Conservation (phyloP, 768 basidiomycete genomes). For the Boletellus ananas region DNA sequence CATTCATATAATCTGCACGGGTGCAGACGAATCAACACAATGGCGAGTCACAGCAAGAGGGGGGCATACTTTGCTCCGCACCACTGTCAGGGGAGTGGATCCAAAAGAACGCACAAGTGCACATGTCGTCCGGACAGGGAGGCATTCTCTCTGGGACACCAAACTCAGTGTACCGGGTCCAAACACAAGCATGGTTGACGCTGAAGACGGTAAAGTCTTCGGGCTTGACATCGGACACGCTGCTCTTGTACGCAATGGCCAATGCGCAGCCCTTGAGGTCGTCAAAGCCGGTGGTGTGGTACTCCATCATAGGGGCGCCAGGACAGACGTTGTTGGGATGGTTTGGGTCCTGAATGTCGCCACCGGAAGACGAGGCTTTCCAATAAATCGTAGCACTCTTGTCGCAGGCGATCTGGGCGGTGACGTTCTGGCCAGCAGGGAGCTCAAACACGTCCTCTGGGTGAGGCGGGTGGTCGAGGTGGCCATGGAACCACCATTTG, state of each 20-base stretch:
- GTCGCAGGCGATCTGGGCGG: slow-evolving; percentile 53
- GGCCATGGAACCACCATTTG: slow-evolving; percentile 61
- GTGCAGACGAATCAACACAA: background rate
- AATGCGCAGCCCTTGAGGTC: slow-evolving; percentile 64
- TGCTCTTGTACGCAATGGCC: slow-evolving; percentile 72
- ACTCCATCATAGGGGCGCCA: slow-evolving; percentile 38
- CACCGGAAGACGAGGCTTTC: slow-evolving; percentile 46
- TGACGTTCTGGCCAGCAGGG: slow-evolving; percentile 53
- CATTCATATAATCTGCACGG: slow-evolving; percentile 64
- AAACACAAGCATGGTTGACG: slow-evolving; percentile 73
- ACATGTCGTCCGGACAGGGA: slow-evolving; percentile 58
- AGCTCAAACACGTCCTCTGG: slow-evolving; percentile 54
- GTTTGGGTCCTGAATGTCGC: slow-evolving; percentile 45
- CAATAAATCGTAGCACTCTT: slow-evolving; percentile 59
- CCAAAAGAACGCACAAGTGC: slow-evolving; percentile 74
- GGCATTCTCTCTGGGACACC: slow-evolving; percentile 66
- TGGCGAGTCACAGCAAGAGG: background rate
- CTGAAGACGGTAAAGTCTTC: slow-evolving; percentile 72
- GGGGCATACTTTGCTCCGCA: slow-evolving; percentile 54
- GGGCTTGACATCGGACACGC: slow-evolving; percentile 54
- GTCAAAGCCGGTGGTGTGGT: slow-evolving; percentile 51
- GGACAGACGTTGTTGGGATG: slow-evolving; percentile 55
- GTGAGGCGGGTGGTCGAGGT: slow-evolving; percentile 57
- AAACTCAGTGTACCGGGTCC: slow-evolving; percentile 67
- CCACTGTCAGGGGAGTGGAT: slow-evolving; percentile 60